Evolutionary conservation across 2,329 filamentous ascomycete genomes (phyloP), one percentile per base, ranked within the genome.

Genomic region (Fusarium pseudonygamai): DNA sequence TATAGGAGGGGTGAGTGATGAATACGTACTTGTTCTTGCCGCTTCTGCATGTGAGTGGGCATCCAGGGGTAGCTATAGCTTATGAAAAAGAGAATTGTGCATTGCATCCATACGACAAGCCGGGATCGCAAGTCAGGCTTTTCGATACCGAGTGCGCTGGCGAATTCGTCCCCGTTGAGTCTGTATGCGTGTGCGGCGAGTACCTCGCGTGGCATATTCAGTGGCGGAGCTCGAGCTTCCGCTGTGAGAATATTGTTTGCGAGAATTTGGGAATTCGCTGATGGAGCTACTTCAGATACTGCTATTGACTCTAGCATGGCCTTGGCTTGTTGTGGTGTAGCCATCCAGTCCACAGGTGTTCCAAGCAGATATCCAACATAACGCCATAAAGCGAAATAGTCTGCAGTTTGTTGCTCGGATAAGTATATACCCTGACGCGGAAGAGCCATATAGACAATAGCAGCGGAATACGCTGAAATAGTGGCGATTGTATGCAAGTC

Each of bases 331-430:
- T 82, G 82, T 0, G 88, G 85, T 1, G 86, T 88, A 4, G 85
- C 84, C 77, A 94, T 90, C 72, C 85, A 87, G 30, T 86, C 86
- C 3, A 88, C 88, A 1, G 93, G 93, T 12, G 89, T 90, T 18
- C 93, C 93, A 76, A 94, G 87, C 36, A 95, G 84, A 77, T 93
- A 87, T 1, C 88, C 93, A 18, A 95, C 88, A 71, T 93, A 92
- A 6, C 93, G 87, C 93, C 93, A 96, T 2, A 96, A 83, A 0
- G 93, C 92, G 49, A 93, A 85, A 78, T 93, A 95, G 76, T 95
- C 93, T 5, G 79, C 78, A 5, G 88, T 89, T 78, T 96, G 93
- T 64, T 88, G 87, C 34, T 85, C 65, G 0, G 87, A 86, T 32
- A 93, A 82, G 73, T 84, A 91, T 61, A 96, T 90, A 6, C 93